Evolutionary conservation across 768 basidiomycete species (phyloP).

Genomic region (Auriscalpium orientale): DNA sequence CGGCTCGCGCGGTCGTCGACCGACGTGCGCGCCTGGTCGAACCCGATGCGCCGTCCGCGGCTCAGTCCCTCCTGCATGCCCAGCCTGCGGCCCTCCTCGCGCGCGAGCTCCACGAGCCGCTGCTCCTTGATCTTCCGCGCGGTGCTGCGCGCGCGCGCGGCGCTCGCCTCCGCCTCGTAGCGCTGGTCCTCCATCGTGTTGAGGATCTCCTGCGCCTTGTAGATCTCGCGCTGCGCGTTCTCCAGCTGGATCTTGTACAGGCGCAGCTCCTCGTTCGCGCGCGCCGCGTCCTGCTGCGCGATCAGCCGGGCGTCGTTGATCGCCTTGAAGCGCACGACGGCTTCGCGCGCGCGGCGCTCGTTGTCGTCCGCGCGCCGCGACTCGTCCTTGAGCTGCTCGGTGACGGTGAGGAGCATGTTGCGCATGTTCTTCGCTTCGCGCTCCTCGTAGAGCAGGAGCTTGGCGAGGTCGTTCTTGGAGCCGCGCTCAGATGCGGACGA

Average conservation of each 20-base stretch:
- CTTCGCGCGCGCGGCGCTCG: constrained; percentile 26
- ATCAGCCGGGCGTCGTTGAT: constrained; percentile 25
- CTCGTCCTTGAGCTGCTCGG: constrained; percentile 32
- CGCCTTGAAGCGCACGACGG: constrained; percentile 21
- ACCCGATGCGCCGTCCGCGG: constrained; percentile 25
- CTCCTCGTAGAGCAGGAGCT: constrained; percentile 32
- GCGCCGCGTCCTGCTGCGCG: constrained; percentile 24
- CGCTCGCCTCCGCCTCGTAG: constrained; percentile 40
- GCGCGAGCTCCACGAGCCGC: constrained; percentile 39
- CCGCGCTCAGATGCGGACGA: constrained; percentile 7
- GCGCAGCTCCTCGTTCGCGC: constrained; percentile 40
- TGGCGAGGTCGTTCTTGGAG: constrained; percentile 8
- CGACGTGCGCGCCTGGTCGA: constrained; percentile 20
- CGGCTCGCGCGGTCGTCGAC: not conserved
- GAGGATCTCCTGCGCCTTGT: constrained; percentile 45
- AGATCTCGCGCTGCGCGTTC: constrained; percentile 52
- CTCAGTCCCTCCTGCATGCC: constrained; percentile 47
- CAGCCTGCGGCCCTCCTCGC: constrained; percentile 44
- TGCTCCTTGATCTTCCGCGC: constrained; percentile 40
- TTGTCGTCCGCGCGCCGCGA: constrained; percentile 29
- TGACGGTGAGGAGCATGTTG: constrained; percentile 28
- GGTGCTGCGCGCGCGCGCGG: constrained; percentile 36
- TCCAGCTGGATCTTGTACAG: constrained; percentile 53
- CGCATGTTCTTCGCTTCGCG: constrained; percentile 33
- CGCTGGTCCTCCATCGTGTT: constrained; percentile 40